A percentile compares a stretch with the other conserved stretches of the same genome.
Conservation (phyloP, 768 basidiomycete genomes). For the Sarcomyxa edulis region DNA sequence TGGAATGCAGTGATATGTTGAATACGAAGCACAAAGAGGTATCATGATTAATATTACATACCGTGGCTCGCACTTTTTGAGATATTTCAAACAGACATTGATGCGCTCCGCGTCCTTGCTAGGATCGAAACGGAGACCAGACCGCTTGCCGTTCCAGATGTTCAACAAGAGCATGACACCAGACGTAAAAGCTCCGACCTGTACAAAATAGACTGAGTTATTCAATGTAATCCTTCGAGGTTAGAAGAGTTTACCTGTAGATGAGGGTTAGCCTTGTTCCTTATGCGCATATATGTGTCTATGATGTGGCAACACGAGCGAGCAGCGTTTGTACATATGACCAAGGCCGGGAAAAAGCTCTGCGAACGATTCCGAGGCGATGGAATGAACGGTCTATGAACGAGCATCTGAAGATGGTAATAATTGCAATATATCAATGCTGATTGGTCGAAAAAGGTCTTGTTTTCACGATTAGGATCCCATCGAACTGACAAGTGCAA, state of each 20-base stretch:
- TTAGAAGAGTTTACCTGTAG: too few relatives aligned
- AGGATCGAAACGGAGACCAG: conserved; percentile 22
- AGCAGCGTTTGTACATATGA: conserved; percentile 71
- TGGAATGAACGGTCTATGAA: conserved; percentile 69
- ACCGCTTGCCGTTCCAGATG: conserved; percentile 37
- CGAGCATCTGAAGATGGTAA: conserved; percentile 42
- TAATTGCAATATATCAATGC: conserved; percentile 14
- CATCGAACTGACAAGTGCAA: conserved; percentile 25
- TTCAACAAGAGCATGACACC: conserved; percentile 43
- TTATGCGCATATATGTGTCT: conserved; percentile 22
- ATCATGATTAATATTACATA: too few relatives aligned
- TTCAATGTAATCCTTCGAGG: background rate
- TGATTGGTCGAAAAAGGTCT: conserved; percentile 14
- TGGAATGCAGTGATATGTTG: background rate
- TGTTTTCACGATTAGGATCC: conserved; percentile 19
- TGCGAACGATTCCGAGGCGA: conserved; percentile 31
- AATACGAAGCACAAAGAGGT: background rate
- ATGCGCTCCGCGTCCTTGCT: conserved; percentile 37
- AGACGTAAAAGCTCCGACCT: conserved; percentile 15
- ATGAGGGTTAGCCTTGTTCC: conserved; percentile 6
- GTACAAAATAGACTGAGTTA: conserved; percentile 1
- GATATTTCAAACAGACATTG: conserved; percentile 24
- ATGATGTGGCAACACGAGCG: conserved; percentile 57
- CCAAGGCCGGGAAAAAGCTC: conserved; percentile 44
- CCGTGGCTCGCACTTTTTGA: conserved; percentile 14